Evolutionary conservation across 129 eudicot genomes (phyloP).

Genomic region (Calendula officinalis): DNA sequence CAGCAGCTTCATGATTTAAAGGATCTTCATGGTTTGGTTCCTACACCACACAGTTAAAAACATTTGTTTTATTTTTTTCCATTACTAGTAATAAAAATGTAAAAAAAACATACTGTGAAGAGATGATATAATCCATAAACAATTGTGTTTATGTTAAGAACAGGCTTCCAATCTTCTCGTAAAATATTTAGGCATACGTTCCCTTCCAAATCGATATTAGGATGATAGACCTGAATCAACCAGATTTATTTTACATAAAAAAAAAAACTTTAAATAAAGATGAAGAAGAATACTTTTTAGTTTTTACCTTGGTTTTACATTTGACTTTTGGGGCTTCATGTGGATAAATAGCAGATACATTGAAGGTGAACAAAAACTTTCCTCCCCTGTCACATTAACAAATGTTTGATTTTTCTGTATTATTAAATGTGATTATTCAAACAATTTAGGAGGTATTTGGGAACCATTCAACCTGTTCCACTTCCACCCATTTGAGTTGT

Average conservation of each 20-base stretch:
- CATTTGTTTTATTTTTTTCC: not conserved
- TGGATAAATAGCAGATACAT: conserved; percentile 51
- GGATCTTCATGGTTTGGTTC: conserved; percentile 75
- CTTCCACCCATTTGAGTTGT: too few relatives aligned
- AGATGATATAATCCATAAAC: conserved; percentile 67
- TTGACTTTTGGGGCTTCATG: conserved; percentile 75
- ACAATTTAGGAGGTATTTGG: too few relatives aligned
- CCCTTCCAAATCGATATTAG: conserved; percentile 74
- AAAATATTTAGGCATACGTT: conserved; percentile 62
- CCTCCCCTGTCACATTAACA: conserved; percentile 46
- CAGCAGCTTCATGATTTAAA: conserved; percentile 64
- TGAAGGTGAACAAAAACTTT: conserved; percentile 47
- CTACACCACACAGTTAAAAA: conserved; percentile 35
- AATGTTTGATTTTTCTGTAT: not conserved
- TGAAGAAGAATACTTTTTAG: not conserved
- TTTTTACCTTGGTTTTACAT: conserved; percentile 64
- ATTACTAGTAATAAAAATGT: not conserved
- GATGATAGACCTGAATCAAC: conserved; percentile 59
- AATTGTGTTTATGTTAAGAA: conserved; percentile 56
- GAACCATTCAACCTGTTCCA: too few relatives aligned
- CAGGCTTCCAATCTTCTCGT: conserved; percentile 79
- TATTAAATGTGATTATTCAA: too few relatives aligned
- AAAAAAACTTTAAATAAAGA: not conserved
- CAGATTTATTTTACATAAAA: too few relatives aligned
- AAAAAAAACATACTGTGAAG: conserved; percentile 39